Base-by-base conservation (phyloP, 2,329 filamentous ascomycete genomes). In the Colletotrichum liaoningense region DNA sequence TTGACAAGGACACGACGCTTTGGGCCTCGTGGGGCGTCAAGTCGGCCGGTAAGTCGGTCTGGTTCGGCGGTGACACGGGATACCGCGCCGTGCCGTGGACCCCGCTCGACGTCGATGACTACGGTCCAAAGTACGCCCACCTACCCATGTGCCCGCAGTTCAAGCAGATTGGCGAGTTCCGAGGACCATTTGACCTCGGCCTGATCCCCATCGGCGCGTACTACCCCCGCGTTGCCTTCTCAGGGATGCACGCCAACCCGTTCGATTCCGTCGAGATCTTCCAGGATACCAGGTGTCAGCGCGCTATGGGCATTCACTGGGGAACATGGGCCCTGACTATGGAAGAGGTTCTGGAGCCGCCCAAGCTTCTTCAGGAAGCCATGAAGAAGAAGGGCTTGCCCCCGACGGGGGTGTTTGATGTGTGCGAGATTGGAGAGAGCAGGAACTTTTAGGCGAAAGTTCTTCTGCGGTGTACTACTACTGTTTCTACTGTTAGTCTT, bases 121-220 rank as follows among this genome's bases (percentile, higher is more conserved):
- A 95, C 80, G 89, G 87, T 7, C 85, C 90, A 0, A 89, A 92
- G 72, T 91, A 92, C 77, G 86, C 91, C 19, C 86, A 92, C 64
- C 84, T 92, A 19, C 95, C 95, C 5, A 84, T 87, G 26, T 97
- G 94, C 80, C 95, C 95, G 8, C 94, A 95, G 63, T 98, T 98
- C 84, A 89, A 90, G 75, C 89, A 97, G 81, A 95, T 98, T 75
- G 96, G 96, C 74, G 84, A 91, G 19, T 88, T 93, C 65, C 88
- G 94, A 42, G 95, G 96, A 0, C 94, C 95, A 0, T 98, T 98
- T 78, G 95, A 98, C 81, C 89, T 98, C 7, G 96, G 96, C 0
- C 84, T 98, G 68, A 97, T 98, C 76, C 96, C 96, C 52, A 98
- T 98, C 77, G 96, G 96, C 66, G 96, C 95, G 2, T 98, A 98